Evolutionary conservation across 768 basidiomycete species (phyloP), one percentile per base, ranked within the genome.

Genomic region (Agrocybe praecox): DNA sequence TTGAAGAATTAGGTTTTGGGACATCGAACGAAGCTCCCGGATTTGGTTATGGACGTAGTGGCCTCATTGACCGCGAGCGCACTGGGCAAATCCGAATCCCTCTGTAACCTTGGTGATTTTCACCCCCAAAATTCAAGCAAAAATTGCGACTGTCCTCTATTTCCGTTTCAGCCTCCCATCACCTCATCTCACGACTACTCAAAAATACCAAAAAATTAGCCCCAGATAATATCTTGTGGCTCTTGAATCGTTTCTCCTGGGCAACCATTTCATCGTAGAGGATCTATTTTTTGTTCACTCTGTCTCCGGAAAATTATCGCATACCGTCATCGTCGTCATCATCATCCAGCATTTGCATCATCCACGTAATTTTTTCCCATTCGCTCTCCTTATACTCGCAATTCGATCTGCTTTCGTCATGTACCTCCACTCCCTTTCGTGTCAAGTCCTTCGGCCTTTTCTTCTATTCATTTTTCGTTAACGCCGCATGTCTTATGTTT

Each of bases 21-120:
- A 59, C 72, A 18, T 72, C 73, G 32, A 71, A 70, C n/a, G 72
- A 76, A 34, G 86, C 83, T 2, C 87, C 87, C 34, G 88, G 88
- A 9, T 84, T 72, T 56, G 88, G 87, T 6, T 74, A 73, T 42
- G 88, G 88, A 51, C 81, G 88, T 49, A 89, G 87, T 60, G 89
- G 88, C 7, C 68, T 90, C 49, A 60, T 81, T 49, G 72, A 76
- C 53, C 72, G 81, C 24, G 79, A 78, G 63, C 70, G 74, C 29
- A 51, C 52, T 48, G 53, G 44, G 50, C 50, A 52, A 53, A 57
- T 55, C 22, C 59, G 67, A 40, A 57, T 71, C 22, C 64, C 67
- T 34, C 60, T 70, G 53, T 71, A 61, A 62, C 55, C 51, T 18
- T 53, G 47, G 15, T 49, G 26, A 49, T 55, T 52, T 44, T 21